These are phyloP conservation scores for Alopecurus myosuroides DNA, from an alignment of 176 grass and related monocot genomes.

Conservation along the genomic window DNA sequence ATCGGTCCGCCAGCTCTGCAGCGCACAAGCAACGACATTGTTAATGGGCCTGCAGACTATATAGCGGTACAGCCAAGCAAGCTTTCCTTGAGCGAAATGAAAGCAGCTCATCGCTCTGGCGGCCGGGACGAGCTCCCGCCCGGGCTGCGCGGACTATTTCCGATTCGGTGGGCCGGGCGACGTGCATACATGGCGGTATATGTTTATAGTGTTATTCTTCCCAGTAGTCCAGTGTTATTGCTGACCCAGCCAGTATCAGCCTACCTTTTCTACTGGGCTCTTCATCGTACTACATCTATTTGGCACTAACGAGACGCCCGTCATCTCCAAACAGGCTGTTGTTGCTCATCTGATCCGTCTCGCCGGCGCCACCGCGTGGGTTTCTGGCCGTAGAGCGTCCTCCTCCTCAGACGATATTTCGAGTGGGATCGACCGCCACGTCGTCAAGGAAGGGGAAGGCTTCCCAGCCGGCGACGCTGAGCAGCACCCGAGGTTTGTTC, in stretches of 20 bases:
- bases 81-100: no score
- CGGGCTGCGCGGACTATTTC: no score
- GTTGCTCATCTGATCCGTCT: not conserved
- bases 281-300: not conserved
- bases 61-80: no score
- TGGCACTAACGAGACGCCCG: not conserved
- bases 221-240: no score
- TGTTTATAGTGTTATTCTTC: no score
- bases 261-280: not conserved
- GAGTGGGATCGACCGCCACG: not conserved
- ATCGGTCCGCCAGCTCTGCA: no score
- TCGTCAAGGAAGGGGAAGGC: not conserved
- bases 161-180: no score
- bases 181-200: no score
- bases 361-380: not conserved
- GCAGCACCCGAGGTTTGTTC: constrained; percentile 10
- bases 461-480: not conserved
- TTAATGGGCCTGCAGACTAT: no score
- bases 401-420: not conserved
- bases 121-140: no score
- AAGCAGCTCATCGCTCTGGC: no score
- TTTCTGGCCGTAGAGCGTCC: not conserved
- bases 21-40: no score
- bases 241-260: not conserved
- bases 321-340: not conserved